Percentiles rank a stretch among this genome's conserved stretches.
Evolutionary conservation across 1,139 yeast genomes (phyloP).

Genomic region (Pichia norvegensis): DNA sequence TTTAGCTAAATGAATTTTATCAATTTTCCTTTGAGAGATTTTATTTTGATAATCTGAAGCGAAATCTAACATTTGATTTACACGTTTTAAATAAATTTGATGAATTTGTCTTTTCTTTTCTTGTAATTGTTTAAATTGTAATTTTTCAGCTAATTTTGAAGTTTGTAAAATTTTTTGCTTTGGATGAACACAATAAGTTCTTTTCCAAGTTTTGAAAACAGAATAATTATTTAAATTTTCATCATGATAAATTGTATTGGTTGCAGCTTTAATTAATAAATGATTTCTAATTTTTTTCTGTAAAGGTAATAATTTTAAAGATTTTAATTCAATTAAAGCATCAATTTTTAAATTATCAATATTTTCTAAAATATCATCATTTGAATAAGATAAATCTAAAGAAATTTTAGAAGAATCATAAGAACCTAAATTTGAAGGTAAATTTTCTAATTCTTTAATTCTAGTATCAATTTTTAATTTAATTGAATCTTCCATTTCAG

Average conservation of each 20-base stretch:
- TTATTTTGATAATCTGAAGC: constrained; percentile 27
- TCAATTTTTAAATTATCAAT: constrained; percentile 34
- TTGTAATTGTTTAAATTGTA: constrained; percentile 44
- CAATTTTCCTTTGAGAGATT: constrained; percentile 24
- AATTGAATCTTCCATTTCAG: constrained; percentile 45
- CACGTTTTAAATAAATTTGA: constrained; percentile 39
- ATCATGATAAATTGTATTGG: constrained; percentile 49
- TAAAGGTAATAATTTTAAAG: constrained; percentile 68
- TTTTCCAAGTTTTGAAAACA: constrained; percentile 61
- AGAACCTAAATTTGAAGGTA: constrained; percentile 43
- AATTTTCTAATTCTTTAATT: constrained; percentile 61
- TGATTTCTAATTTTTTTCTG: constrained; percentile 81
- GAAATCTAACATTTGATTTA: constrained; percentile 36
- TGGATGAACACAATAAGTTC: constrained; percentile 57
- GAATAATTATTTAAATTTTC: constrained; percentile 49
- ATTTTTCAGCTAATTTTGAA: constrained; percentile 37
- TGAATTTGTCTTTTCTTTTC: constrained; percentile 42
- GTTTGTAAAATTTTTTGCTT: constrained; percentile 55
- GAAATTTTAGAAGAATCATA: constrained; percentile 46
- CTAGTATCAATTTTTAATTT: constrained; percentile 58
- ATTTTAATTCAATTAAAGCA: constrained; percentile 76
- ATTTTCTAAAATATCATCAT: constrained; percentile 50
- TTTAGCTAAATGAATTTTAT: constrained; percentile 23
- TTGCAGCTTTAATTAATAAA: constrained; percentile 57
- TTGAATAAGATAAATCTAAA: constrained; percentile 48